Evolutionary conservation across 78 protist species (phyloP), one percentile per base, ranked within the genome.

Genomic region (Dictyostelium purpureum): DNA sequence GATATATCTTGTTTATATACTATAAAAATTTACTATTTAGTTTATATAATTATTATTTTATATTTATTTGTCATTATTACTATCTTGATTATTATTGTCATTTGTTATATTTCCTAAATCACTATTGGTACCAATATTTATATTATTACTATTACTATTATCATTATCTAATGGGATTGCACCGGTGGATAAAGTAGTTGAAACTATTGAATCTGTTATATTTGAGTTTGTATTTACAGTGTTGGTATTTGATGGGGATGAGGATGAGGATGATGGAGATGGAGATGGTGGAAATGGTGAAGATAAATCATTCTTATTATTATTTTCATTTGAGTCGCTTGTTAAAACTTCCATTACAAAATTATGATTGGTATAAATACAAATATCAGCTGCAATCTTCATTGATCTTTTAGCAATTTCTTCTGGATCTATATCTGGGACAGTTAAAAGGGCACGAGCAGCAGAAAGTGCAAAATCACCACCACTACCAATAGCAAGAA

Each of bases 391-490:
- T 2, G 98, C 98, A 18, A 96, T 90, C 21, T 65, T 83, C 96
- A 96, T 96, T 63, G 98, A 87, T 42, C 95, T 93, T 45, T 43
- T 57, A 12, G 95, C 96, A 4, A 96, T 88, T 28, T 69, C 94
- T 52, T 95, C 97, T 6, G 97, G 96, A n/a, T 40, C 56, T 11
- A 96, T 63, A 9, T 65, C 79, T 18, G 85, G 74, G 18, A 85
- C 92, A 33, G 95, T 96, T 1, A 96, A 16, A 18, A 96, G 83
- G n/a, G 98, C 98, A 40, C 94, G 63, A 6, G 98, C 98, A 1
- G 98, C 98, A 6, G 98, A 78, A 9, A 77, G 24, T n/a, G 98
- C 98, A 69, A 77, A 96, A 21, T 66, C 65, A 37, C 98, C 97
- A 37, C 98, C 98, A 2, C 93, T 77, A 26, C 98, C 98, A 67